Evolutionary conservation across 139 green algal species (phyloP).

Genomic region (Haematococcus lacustris): DNA sequence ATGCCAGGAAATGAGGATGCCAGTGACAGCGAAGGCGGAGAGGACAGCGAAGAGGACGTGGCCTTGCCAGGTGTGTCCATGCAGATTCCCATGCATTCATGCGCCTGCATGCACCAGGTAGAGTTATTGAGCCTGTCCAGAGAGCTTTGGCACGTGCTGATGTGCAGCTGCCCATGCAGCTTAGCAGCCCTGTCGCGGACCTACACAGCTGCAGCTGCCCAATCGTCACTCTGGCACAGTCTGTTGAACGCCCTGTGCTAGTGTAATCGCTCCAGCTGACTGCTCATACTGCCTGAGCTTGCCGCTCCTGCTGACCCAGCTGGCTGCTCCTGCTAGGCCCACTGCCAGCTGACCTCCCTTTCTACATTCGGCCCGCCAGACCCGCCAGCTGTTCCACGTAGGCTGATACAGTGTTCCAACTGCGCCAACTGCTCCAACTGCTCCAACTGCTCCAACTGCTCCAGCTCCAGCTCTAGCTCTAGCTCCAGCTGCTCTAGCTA

Average conservation of each 20-base stretch:
- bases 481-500: not conserved
- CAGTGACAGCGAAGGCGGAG: constrained; percentile 16
- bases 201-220: not conserved
- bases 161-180: not conserved
- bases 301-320: not conserved
- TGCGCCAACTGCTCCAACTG: not conserved
- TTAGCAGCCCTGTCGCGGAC: not conserved
- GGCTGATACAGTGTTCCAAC: not conserved
- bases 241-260: not conserved
- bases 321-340: too few relatives aligned
- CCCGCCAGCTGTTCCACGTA: not conserved
- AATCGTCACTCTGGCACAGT: not conserved
- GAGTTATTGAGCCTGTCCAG: not conserved
- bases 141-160: not conserved
- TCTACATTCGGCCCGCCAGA: not conserved
- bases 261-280: not conserved
- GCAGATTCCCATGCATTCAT: not conserved
- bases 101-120: not conserved
- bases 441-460: not conserved
- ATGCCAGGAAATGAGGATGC: constrained; percentile 20
- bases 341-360: not conserved
- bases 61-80: constrained; percentile 30
- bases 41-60: constrained; percentile 22
- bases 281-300: not conserved
- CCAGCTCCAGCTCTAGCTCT: not conserved